Base-by-base conservation (phyloP, 1,284 basidiomycete species). In the Pseudozyma sp. region DNA sequence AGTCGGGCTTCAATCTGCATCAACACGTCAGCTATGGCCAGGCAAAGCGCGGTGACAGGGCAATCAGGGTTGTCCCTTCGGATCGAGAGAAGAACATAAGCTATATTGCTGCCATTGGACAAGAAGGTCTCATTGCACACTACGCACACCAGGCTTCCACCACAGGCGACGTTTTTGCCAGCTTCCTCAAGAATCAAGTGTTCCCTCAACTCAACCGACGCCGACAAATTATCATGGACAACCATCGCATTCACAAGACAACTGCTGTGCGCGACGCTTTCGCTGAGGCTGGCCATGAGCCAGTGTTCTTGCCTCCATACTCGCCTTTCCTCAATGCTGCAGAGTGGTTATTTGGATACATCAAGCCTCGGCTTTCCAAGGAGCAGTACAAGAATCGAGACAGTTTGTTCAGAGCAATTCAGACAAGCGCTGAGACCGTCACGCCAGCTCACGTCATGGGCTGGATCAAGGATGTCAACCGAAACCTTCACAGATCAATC, bases 51-150 rank as follows among this genome's bases (percentile, higher is more conserved):
- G 19, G 11, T 13, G 44, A 25, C 12, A 36, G 18, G 11, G 54
- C 44, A 0, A 49, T 57, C n/a, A 16, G 16, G 21, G 14, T 40
- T 16, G 47, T 57, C 1, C 18, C 55, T 10, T 49, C 55, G 10
- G 21, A 14, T 13, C 21, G 42, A 39, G 55, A 45, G 19, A 10
- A 38, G 13, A 49, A 57, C 35, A 36, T 42, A 19, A 34, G 21
- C 8, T 57, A 57, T 38, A 48, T 57, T 31, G 55, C 55, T 19
- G 55, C 38, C 21, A 49, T 57, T 40, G 55, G 55, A 49, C 16
- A 13, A 10, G 44, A 57, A 34, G 55, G 55, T 9, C 7, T 57
- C 3, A 40, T 57, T 57, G 44, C 55, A 11, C 38, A 40, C 55
- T 57, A 39, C 25, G 55, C 47, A 10, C 35, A 57, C 16, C 36